Base-by-base conservation (phyloP, 352 stramenopile species). In the Thraustochytrium sp. region DNA sequence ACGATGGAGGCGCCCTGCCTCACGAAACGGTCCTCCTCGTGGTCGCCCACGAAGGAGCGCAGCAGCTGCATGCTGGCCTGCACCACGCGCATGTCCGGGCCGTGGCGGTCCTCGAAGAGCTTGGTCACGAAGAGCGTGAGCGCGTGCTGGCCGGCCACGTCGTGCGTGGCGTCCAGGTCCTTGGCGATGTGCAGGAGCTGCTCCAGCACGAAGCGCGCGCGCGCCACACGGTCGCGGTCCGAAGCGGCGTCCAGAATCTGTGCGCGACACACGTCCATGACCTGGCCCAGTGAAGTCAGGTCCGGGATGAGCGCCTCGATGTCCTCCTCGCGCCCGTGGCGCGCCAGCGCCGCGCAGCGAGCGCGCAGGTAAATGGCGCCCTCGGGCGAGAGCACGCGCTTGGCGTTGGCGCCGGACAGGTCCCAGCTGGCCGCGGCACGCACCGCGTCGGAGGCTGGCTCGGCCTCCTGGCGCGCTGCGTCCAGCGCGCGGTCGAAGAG, bases 261-360 rank as follows among this genome's bases (percentile, higher is more conserved):
- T 3, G 4, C 23, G 16, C 53, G 37, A 36, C 62, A 54, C 38
- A 54, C 44, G 37, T 26, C 23, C 37, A 75, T 75, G 37, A 54
- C 62, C 62, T 75, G n/a, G 62, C 62, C 36, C 11, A 51, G 53
- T 5, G 62, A 75, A 8, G 62, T 75, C 11, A 75, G 62, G 29
- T 75, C 62, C 38, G 62, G 62, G 29, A 75, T 54, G 40, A 75
- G 37, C 11, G 62, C 62, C 26, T 75, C 62, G 62, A 75, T 16
- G 16, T 75, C 37, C 23, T 75, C 62, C 18, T 75, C 62, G 23
- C 62, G 36, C 4, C 44, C 62, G 18, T 75, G 11, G 26, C 37
- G 37, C 8, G 53, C 26, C 13, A 75, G 62, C 21, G 40, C 36
- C 16, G 51, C 62, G 37, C 62, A 75, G 11, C 44, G 48, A 3